Base-by-base conservation (phyloP, 805 yeast genomes). In the Candida khao-thaluensis region DNA sequence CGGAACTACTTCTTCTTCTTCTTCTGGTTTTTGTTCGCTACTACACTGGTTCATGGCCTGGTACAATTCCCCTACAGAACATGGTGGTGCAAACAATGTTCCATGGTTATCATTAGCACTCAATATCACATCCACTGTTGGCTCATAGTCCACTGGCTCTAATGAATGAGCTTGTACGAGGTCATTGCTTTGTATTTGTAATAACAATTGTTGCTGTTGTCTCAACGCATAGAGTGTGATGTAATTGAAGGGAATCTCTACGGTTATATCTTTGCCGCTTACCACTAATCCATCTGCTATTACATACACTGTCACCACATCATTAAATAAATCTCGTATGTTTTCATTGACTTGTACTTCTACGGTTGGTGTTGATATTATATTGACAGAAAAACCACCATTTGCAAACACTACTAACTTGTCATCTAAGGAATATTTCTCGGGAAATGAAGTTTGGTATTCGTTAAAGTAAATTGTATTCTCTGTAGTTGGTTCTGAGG, bases 351-450 rank as follows among this genome's bases (percentile, higher is more conserved):
- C 12, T 12, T 7, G n/a, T 6, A 31, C 7, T 5, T 31, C 9
- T 5, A 31, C 20, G 6, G 24, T 20, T 12, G 35, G 35, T 11
- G 5, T 16, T 3, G 26, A 15, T 2, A 20, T 7, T 3, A 22
- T 4, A 5, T 22, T 17, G 10, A 31, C 10, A 3, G 4, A 17
- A 10, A 31, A 31, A 5, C 10, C 20, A 3, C 69, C 69, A 4
- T 72, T 74, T 7, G 64, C 70, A 42, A 64, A 59, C n/a, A 71
- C 47, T 27, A 71, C 66, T 41, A 60, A 55, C 49, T 68, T 64
- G 36, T 66, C 66, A 26, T 55, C 57, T 10, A 59, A 45, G 11
- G 69, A 59, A 46, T 59, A 69, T 30, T 53, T 46, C 24, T 62
- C 73, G 1, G 75, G 74, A 2, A 65, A 62, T 18, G 66, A 63